A percentile compares a stretch with the other conserved stretches of the same genome.
phyloP scores from a whole-genome alignment of 805 yeast species.

The Wickerhamiella alocasiicola region DNA sequence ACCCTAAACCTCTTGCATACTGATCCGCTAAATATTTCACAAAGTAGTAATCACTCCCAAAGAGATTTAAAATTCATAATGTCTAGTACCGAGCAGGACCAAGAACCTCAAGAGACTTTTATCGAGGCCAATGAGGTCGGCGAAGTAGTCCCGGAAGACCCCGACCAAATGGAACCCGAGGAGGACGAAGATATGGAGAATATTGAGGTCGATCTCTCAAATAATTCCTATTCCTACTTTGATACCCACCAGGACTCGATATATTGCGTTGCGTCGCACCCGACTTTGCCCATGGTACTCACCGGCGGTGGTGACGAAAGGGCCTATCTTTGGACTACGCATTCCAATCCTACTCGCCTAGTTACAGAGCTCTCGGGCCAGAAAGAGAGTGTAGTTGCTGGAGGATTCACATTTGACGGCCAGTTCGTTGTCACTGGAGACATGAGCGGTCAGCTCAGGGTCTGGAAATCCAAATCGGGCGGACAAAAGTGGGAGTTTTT shows the following conservation, averaged over 20 bases:
- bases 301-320: constrained; percentile 92
- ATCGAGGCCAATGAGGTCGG: constrained; percentile 22
- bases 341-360: constrained; percentile 62
- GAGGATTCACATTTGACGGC: constrained; percentile 77
- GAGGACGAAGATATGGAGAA: constrained; percentile 30
- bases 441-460: constrained; percentile 78
- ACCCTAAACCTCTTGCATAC: too few species aligned
- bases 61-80: too few species aligned
- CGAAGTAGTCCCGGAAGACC: constrained; percentile 14
- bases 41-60: too few species aligned
- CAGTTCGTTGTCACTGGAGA: constrained; percentile 76
- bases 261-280: constrained; percentile 72
- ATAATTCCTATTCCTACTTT: constrained; percentile 80
- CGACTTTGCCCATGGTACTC: constrained; percentile 67
- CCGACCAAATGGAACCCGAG: constrained; percentile 14
- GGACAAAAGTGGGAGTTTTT: constrained; percentile 73
- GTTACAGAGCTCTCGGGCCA: constrained; percentile 70
- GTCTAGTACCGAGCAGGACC: too few species aligned
- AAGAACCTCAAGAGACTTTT: constrained; percentile 18
- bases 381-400: constrained; percentile 76
- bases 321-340: constrained; percentile 82
- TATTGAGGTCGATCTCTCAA: constrained; percentile 73
- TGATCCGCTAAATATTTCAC: too few species aligned
- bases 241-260: constrained; percentile 84
- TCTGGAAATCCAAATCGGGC: constrained; percentile 56